Conservation (phyloP, 106 monocot genomes). For the Triglochin maritima region DNA sequence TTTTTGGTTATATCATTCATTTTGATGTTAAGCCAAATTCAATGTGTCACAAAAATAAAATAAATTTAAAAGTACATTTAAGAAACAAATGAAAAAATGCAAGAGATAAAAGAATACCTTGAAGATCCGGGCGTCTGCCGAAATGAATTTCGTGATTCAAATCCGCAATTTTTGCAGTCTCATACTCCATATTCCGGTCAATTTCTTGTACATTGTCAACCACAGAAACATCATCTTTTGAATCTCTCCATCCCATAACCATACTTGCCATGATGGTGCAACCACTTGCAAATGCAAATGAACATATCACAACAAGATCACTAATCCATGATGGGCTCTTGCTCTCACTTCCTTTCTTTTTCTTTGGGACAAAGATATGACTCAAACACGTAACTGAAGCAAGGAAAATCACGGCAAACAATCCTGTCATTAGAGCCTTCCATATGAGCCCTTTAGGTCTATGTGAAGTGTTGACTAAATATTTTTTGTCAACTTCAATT, state of each 20-base stretch:
- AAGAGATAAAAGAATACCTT: constrained; percentile 22
- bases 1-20: too few species aligned
- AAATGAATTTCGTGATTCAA: constrained; percentile 38
- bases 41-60: too few species aligned
- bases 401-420: constrained; percentile 35
- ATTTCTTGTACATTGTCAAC: constrained; percentile 5
- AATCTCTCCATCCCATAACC: constrained; percentile 10
- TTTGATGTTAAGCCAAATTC: too few species aligned
- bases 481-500: constrained; percentile 5
- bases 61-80: neutral
- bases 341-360: constrained; percentile 9
- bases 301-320: constrained; percentile 34
- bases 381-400: constrained; percentile 25
- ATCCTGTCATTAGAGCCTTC: constrained; percentile 30
- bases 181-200: neutral
- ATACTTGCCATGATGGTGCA: constrained; percentile 12
- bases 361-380: constrained; percentile 25
- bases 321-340: constrained; percentile 53
- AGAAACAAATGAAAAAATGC: neutral
- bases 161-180: neutral
- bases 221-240: neutral
- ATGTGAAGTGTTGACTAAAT: neutral
- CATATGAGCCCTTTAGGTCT: constrained; percentile 18
- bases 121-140: constrained; percentile 54
- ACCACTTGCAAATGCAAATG: constrained; percentile 32